Evolutionary conservation across 352 stramenopile genomes (phyloP).

Genomic region (Phytopythium vexans): DNA sequence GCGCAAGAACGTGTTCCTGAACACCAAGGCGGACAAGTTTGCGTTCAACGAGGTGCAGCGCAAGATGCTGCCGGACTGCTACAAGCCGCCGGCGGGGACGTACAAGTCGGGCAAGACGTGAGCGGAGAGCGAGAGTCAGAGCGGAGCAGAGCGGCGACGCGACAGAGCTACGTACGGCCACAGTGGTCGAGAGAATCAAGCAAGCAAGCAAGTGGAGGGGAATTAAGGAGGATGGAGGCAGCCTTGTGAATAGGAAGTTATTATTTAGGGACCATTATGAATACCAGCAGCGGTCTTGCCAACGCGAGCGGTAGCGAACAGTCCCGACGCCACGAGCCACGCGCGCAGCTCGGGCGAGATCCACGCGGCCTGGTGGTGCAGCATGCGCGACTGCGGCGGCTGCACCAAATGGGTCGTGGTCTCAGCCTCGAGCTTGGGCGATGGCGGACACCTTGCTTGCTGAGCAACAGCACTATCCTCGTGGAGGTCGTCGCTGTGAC

Average conservation of each 20-base stretch:
- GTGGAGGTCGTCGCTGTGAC: neutral
- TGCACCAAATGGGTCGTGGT: no score
- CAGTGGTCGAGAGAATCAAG: no score
- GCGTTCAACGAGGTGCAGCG: slow-evolving; percentile 88
- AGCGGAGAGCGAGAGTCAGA: slow-evolving; percentile 2
- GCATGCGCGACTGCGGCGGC: slow-evolving; percentile 2
- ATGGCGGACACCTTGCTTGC: slow-evolving; percentile 5
- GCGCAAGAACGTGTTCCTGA: slow-evolving; percentile 80
- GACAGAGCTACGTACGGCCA: no score
- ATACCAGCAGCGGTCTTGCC: neutral
- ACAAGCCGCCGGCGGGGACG: slow-evolving; percentile 76
- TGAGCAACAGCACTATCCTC: neutral
- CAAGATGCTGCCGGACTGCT: slow-evolving; percentile 82
- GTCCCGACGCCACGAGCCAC: slow-evolving; percentile 42
- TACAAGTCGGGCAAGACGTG: slow-evolving; percentile 85
- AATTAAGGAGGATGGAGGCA: neutral
- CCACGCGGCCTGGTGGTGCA: slow-evolving; percentile 54
- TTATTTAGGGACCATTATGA: slow-evolving; percentile 7
- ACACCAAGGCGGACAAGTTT: slow-evolving; percentile 83
- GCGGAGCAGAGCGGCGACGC: no score
- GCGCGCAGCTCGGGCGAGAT: slow-evolving; percentile 53
- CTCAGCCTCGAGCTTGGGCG: no score
- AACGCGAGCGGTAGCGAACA: slow-evolving; percentile 35
- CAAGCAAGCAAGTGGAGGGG: no score
- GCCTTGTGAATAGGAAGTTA: slow-evolving; percentile 6